Base-by-base conservation (phyloP, 371 early-diverging fungal species). In the Dinochytrium kinnereticum region DNA sequence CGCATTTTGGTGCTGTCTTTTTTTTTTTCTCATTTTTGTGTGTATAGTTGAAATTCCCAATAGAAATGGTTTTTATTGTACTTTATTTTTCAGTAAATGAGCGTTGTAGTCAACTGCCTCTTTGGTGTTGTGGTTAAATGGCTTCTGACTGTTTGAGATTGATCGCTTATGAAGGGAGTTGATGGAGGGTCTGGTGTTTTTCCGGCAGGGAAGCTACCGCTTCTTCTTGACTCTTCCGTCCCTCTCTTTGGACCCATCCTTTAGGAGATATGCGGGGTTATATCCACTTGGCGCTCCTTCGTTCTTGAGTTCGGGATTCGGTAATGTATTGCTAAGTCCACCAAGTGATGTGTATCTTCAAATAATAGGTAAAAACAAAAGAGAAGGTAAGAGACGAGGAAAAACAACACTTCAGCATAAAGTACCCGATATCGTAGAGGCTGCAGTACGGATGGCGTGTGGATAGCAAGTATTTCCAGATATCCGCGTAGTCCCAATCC, bases 321-420 rank as follows among this genome's bases (percentile, higher is more conserved):
- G 94, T 28, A 85, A 77, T 7, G 98, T 98, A 70, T 94, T 91
- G 64, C 91, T 87, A 64, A 88, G 89, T 39, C 94, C 91, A 30
- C 97, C 98, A 40, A 98, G 82, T 1, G 97, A 96, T n/a, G 98
- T 98, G 77, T 96, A 98, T 39, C 95, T 91, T 34, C 10, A 31
- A 72, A 57, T 64, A 64, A 3, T 24, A 19, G 49, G 10, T 65
- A 65, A 64, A 3, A 59, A 38, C 50, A 50, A 68, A 34, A 30
- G 53, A 19, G 49, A 59, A 28, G 10, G n/a, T n/a, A n/a, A n/a
- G n/a, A n/a, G n/a, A n/a, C n/a, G n/a, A n/a, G n/a, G n/a, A n/a
- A n/a, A 5, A 24, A 59, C 3, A 68, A 51, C 64, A 53, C 70
- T 34, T n/a, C 10, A 64, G n/a, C 28, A 21, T 15, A 19, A 71